phyloP scores from a whole-genome alignment of 2,329 filamentous ascomycete species.

The Ophioceras dolichostomum region DNA sequence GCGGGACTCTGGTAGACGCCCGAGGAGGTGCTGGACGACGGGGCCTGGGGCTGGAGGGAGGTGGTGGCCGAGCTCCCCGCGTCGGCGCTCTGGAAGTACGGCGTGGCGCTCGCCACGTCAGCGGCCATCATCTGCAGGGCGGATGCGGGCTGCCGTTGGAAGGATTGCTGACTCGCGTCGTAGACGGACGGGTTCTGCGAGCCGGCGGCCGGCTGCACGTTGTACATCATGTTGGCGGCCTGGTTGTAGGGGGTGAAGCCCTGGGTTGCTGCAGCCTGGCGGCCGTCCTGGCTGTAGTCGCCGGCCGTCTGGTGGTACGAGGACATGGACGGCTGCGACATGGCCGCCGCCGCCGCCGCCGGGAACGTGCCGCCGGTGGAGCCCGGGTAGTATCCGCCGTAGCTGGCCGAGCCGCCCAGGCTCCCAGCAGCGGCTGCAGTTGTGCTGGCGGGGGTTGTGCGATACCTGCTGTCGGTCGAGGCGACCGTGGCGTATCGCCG shows the following conservation, averaged over 20 bases:
- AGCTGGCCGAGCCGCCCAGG: constrained; percentile 44
- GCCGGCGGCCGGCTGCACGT: constrained; percentile 53
- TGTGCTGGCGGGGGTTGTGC: constrained; percentile 35
- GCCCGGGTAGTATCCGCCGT: constrained; percentile 47
- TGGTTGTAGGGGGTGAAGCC: constrained; percentile 47
- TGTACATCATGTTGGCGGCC: constrained; percentile 68
- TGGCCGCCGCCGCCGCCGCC: constrained; percentile 36
- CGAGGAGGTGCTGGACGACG: constrained; percentile 35
- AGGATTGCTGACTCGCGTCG: constrained; percentile 64
- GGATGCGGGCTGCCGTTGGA: constrained; percentile 57
- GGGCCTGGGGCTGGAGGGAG: constrained; percentile 35
- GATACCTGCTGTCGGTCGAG: constrained; percentile 19
- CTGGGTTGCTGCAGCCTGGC: constrained; percentile 41
- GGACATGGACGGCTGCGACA: constrained; percentile 41
- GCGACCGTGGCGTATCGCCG: constrained; percentile 30
- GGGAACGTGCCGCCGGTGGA: constrained; percentile 34
- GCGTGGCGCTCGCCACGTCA: constrained; percentile 49
- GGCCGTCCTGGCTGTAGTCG: constrained; percentile 52
- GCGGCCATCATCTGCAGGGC: constrained; percentile 61
- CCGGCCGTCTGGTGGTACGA: constrained; percentile 41
- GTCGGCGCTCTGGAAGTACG: constrained; percentile 64
- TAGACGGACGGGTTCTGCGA: constrained; percentile 52
- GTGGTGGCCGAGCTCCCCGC: constrained; percentile 45
- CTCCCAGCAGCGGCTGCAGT: constrained; percentile 30
- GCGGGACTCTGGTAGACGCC: constrained; percentile 53